phyloP scores from a whole-genome alignment of 306 rosid genomes.

The Acacia confusa region DNA sequence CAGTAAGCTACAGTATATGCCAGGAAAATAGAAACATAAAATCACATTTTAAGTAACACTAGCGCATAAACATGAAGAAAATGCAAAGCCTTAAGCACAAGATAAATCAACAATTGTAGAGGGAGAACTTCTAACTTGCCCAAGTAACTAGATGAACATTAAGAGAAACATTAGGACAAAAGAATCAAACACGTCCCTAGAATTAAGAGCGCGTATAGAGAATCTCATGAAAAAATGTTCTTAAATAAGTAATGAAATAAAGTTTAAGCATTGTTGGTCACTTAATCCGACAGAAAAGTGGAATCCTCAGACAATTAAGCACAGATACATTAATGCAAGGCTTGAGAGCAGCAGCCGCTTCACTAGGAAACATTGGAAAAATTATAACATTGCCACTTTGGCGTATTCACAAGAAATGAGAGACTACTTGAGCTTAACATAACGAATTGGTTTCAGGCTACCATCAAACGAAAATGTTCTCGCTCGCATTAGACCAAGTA shows the following conservation, averaged over 20 bases:
- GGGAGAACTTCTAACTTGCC: conserved; percentile 23
- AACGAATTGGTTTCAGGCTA: neutral
- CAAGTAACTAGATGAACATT: conserved; percentile 17
- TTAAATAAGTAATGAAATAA: conserved; percentile 11
- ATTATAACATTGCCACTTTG: neutral
- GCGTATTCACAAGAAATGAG: neutral
- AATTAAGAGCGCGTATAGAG: neutral
- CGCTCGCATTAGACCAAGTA: neutral
- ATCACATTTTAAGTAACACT: conserved; percentile 34
- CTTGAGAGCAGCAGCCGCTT: neutral
- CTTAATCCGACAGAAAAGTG: neutral
- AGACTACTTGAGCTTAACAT: neutral
- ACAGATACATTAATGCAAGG: neutral
- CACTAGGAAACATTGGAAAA: neutral
- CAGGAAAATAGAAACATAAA: conserved; percentile 22
- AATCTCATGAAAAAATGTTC: neutral
- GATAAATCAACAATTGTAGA: conserved; percentile 3
- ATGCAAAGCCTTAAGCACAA: conserved; percentile 13
- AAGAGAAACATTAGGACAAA: conserved; percentile 21
- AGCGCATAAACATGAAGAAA: neutral
- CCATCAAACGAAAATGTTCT: neutral
- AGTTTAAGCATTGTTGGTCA: conserved; percentile 17
- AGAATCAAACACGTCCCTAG: conserved; percentile 1
- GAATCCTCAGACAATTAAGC: neutral
- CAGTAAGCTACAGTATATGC: conserved; percentile 69